phyloP scores from a whole-genome alignment of 2,329 filamentous ascomycete genomes.

The Hypomyces rosellus region DNA sequence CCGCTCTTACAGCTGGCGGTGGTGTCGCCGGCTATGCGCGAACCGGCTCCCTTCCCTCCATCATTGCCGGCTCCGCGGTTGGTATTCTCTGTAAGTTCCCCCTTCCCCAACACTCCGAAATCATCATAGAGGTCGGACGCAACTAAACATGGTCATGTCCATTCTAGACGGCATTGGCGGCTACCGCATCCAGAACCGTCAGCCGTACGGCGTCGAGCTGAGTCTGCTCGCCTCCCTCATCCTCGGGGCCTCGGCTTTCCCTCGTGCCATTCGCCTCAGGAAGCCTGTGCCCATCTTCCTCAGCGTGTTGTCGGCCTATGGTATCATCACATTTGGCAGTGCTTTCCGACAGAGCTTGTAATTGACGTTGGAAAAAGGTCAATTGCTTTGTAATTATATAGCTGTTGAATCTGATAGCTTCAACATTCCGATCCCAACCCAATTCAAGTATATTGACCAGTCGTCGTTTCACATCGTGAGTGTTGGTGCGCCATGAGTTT shows the following conservation, averaged over 20 bases:
- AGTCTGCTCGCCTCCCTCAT: constrained; percentile 84
- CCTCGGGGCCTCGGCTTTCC: constrained; percentile 76
- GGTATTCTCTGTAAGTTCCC: constrained; percentile 55
- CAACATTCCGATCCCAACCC: neutral
- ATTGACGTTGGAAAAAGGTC: neutral
- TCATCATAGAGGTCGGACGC: constrained; percentile 1
- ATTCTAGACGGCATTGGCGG: constrained; percentile 66
- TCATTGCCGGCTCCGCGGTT: constrained; percentile 78
- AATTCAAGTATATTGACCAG: neutral
- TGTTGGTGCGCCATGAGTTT: neutral
- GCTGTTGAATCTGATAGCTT: neutral
- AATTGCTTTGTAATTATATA: neutral
- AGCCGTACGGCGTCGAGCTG: constrained; percentile 80
- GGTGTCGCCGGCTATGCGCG: constrained; percentile 81
- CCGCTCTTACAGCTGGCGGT: constrained; percentile 75
- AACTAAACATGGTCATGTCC: neutral
- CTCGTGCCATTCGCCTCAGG: constrained; percentile 71
- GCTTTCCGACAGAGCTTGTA: constrained; percentile 48
- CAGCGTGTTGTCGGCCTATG: constrained; percentile 72
- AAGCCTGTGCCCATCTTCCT: constrained; percentile 82
- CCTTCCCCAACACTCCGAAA: neutral
- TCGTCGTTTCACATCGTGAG: neutral
- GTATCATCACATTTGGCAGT: constrained; percentile 71
- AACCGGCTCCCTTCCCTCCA: constrained; percentile 79
- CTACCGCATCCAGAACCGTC: constrained; percentile 66